phyloP scores from a whole-genome alignment of 768 basidiomycete species.

The Trametes cubensis region DNA sequence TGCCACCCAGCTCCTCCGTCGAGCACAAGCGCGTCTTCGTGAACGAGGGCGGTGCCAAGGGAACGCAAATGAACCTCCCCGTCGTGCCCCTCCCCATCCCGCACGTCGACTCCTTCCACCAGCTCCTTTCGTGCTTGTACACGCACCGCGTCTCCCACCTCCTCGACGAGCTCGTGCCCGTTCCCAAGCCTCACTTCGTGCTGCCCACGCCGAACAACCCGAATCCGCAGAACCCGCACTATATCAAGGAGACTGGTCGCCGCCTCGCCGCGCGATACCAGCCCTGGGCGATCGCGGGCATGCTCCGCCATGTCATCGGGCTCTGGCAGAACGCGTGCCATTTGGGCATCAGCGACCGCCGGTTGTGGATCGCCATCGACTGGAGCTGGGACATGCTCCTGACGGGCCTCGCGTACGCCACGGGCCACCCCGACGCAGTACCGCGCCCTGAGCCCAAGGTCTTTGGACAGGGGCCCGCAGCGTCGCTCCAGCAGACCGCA shows the following conservation, averaged over 20 bases:
- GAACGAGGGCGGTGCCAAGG: slow-evolving; percentile 21
- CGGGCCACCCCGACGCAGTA: slow-evolving; percentile 16
- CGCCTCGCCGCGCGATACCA: slow-evolving; percentile 32
- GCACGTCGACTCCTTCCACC: slow-evolving; percentile 66
- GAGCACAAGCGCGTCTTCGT: slow-evolving; percentile 14
- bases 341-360: slow-evolving; percentile 67
- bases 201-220: slow-evolving; percentile 22
- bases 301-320: slow-evolving; percentile 56
- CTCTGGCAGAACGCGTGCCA: slow-evolving; percentile 74
- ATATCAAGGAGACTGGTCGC: slow-evolving; percentile 27
- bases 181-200: slow-evolving; percentile 36
- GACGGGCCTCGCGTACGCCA: slow-evolving; percentile 45
- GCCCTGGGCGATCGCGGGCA: slow-evolving; percentile 49
- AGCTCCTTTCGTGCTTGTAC: slow-evolving; percentile 71
- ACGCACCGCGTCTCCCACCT: slow-evolving; percentile 61
- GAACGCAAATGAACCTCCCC: slow-evolving; percentile 46
- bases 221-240: slow-evolving; percentile 28
- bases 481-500: neutral
- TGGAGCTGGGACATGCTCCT: slow-evolving; percentile 68
- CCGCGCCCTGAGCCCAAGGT: slow-evolving; percentile 14
- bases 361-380: slow-evolving; percentile 69
- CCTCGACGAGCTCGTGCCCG: slow-evolving; percentile 64
- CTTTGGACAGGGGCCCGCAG: neutral
- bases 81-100: slow-evolving; percentile 73
- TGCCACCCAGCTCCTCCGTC: slow-evolving; percentile 40